A percentile compares a stretch with the other conserved stretches of the same genome.
Evolutionary conservation across 345 rosid genomes (phyloP).

Genomic region (Triadica sebifera): DNA sequence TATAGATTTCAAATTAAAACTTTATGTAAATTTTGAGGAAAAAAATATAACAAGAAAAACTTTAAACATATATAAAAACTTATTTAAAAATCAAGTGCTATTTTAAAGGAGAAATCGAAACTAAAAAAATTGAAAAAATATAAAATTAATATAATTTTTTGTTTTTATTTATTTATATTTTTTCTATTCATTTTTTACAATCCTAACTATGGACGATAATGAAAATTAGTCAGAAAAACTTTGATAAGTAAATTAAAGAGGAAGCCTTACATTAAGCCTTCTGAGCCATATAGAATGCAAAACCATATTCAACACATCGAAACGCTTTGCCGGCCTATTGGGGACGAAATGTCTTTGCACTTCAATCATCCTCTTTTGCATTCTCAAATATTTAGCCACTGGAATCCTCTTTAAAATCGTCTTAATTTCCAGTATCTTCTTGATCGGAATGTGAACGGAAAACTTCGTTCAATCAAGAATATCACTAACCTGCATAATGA

Average conservation of each 20-base stretch:
- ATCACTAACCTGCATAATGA: constrained; percentile 50
- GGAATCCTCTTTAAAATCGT: constrained; percentile 39
- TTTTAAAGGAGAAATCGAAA: too few species aligned
- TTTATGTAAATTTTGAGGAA: too few species aligned
- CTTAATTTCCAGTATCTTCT: constrained; percentile 47
- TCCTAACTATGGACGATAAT: too few species aligned
- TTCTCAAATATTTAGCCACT: constrained; percentile 24
- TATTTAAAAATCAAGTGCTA: too few species aligned
- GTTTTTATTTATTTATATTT: too few species aligned
- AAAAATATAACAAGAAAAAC: too few species aligned
- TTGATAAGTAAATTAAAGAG: not conserved
- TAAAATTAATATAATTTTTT: too few species aligned
- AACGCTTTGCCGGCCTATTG: constrained; percentile 60
- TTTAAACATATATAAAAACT: too few species aligned
- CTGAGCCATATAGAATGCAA: constrained; percentile 69
- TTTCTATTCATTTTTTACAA: too few species aligned
- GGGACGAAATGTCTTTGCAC: constrained; percentile 50
- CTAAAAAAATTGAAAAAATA: too few species aligned
- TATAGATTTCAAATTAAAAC: too few species aligned
- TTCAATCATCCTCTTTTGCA: constrained; percentile 40
- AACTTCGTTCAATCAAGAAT: constrained; percentile 58
- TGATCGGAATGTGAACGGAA: constrained; percentile 38
- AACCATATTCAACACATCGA: constrained; percentile 60
- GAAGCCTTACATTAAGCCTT: constrained; percentile 48
- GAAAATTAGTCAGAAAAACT: not conserved